Conservation (phyloP, 2,329 filamentous ascomycete genomes). For the Aspergillus sp. region DNA sequence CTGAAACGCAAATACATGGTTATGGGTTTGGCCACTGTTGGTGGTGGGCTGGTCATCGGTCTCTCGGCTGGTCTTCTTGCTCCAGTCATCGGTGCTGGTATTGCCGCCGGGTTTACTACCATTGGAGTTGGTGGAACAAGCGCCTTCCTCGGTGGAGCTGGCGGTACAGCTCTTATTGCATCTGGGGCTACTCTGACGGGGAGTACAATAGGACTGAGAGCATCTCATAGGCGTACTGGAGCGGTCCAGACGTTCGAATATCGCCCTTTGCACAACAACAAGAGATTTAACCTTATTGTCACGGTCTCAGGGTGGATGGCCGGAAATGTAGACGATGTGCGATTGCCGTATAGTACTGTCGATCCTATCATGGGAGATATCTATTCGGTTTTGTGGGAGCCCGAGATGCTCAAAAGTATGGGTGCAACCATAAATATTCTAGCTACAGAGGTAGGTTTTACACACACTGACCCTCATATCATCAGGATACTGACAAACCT, state of each 20-base stretch:
- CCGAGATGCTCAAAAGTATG: slow-evolving; percentile 96
- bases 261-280: slow-evolving; percentile 94
- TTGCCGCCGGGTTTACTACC: slow-evolving; percentile 92
- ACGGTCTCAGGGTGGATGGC: slow-evolving; percentile 98
- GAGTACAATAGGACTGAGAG: slow-evolving; percentile 78
- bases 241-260: slow-evolving; percentile 97
- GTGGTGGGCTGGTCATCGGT: slow-evolving; percentile 91
- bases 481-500: slow-evolving; percentile 23
- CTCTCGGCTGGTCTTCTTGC: slow-evolving; percentile 88
- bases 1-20: slow-evolving; percentile 83
- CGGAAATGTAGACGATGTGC: slow-evolving; percentile 94
- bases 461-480: background rate
- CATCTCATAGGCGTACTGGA: slow-evolving; percentile 83
- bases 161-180: slow-evolving; percentile 91
- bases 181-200: slow-evolving; percentile 84
- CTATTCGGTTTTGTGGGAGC: slow-evolving; percentile 96
- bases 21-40: slow-evolving; percentile 96
- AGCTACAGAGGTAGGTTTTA: slow-evolving; percentile 73
- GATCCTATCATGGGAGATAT: slow-evolving; percentile 98
- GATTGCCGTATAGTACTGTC: slow-evolving; percentile 91
- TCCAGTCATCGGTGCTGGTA: slow-evolving; percentile 87
- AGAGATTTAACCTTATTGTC: slow-evolving; percentile 90
- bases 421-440: slow-evolving; percentile 98
- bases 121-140: slow-evolving; percentile 89
- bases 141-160: slow-evolving; percentile 85